Base-by-base conservation (phyloP, 768 basidiomycete species). In the Hygrocybe punicea region DNA sequence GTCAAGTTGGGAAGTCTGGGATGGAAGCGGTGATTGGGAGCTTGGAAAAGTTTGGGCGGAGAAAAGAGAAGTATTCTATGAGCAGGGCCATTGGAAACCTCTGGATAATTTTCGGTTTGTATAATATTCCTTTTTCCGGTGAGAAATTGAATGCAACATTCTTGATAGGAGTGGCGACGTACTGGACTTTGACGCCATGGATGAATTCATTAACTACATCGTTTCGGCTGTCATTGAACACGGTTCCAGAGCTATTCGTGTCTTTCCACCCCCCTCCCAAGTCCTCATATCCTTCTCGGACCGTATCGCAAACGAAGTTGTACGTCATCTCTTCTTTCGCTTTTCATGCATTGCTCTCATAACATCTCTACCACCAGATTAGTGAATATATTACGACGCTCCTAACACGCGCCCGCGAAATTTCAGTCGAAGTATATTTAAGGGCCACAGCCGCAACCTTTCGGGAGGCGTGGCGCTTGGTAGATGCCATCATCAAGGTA, bases 21-120 rank as follows among this genome's bases (percentile, higher is more conserved):
- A 80, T 55, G 69, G 76, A 47, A 70, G 64, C 34, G 77, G 70
- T 10, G 89, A 92, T 56, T 95, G 91, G 91, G 95, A 96, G 71
- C 85, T 97, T 78, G 91, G 91, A 1, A 87, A 92, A 61, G 87
- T 95, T 16, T 99, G 96, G 92, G 86, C 91, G 1, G 95, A 99
- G 73, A 95, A 96, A 75, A 77, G 89, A 45, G 94, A 96, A 69
- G 85, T 98, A 19, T 93, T 98, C 63, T 98, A 96, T 70, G 88
- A 93, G 60, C 82, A 84, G 56, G 84, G 81, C 6, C 79, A 81
- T 48, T 94, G 91, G 87, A 81, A 89, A 60, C 82, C 94, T 0
- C 67, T 89, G 53, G 85, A 87, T 58, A 99, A 98, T 71, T 83
- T 89, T 67, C 86, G 84, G 84, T 86, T 70, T 65, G 84, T 75